Evolutionary conservation across 345 rosid species (phyloP), one percentile per base, ranked within the genome.

Genomic region (Populus nigra): DNA sequence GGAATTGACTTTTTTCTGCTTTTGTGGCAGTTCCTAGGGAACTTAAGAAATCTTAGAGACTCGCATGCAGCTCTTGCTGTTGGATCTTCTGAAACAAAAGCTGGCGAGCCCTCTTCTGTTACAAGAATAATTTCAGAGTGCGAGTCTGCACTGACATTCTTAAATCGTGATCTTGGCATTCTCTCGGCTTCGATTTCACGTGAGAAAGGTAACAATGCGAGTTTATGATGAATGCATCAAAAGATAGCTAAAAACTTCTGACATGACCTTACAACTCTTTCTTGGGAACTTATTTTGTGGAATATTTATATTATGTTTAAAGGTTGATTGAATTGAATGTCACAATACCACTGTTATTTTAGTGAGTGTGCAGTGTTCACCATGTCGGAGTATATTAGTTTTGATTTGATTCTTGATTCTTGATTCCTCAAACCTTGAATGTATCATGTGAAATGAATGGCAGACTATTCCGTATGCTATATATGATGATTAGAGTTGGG

Each of bases 31-130:
- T 92, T 96, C 75, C 86, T 94, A 67, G 92, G 98, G 69, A 96
- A 94, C 86, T 82, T 92, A 91, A 96, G 95, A 90, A 96, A 92
- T 84, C 90, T 96, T 41, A 89, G 98, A 85, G 98, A 94, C 75
- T 94, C 99, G 1, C 88, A 92, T 84, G 91, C 99, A 68, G 97
- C 99, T 74, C 97, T 96, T 72, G 88, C 95, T 13, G 83, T 92
- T 50, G 98, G 98, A 76, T 89, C 94, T 13, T 89, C 93, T 4
- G 98, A 91, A 85, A 92, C 97, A 62, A 79, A 88, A 35, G 85
- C 91, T 18, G 96, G 98, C 31, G 99, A 93, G 83, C 95, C 97
- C 5, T 87, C 97, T 63, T 88, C 99, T 23, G 98, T 96, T 9
- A 83, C 94, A 8, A 88, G 94, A 86, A 94, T 96, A 65, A 93